Conservation (phyloP, 2,329 filamentous ascomycete species). For the Helicocarpus griseus region DNA sequence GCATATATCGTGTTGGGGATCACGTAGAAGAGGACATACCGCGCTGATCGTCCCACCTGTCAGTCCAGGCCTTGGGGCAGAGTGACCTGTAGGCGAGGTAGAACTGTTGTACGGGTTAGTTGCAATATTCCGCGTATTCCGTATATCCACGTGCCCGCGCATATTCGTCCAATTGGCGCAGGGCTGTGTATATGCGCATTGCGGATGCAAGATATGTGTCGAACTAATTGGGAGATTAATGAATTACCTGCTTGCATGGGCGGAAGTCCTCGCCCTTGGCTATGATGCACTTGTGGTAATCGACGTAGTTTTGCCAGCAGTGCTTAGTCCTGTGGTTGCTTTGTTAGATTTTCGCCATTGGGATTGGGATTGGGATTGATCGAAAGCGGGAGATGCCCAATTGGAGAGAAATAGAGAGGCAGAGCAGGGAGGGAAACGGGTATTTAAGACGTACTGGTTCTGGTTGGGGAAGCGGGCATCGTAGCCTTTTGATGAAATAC, state of each 20-base stretch:
- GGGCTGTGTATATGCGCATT: not conserved
- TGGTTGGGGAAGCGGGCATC: constrained; percentile 98
- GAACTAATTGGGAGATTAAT: not conserved
- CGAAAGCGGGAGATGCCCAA: constrained; percentile 4
- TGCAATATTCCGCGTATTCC: not conserved
- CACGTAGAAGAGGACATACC: constrained; percentile 58
- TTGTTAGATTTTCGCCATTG: constrained; percentile 2
- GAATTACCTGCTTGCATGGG: constrained; percentile 81
- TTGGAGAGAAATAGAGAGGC: not conserved
- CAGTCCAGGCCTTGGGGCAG: constrained; percentile 89
- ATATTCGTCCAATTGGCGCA: not conserved
- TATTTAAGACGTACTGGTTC: constrained; percentile 57
- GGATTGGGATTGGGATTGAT: not conserved
- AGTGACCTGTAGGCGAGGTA: constrained; percentile 92
- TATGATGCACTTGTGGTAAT: constrained; percentile 99
- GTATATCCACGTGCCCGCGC: not conserved
- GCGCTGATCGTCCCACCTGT: constrained; percentile 95
- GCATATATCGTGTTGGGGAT: not conserved
- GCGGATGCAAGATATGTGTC: not conserved
- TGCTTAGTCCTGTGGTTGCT: constrained; percentile 64
- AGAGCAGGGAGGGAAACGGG: too few relatives aligned
- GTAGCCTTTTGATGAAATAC: constrained; percentile 58
- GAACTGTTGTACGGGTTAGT: constrained; percentile 54
- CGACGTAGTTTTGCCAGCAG: constrained; percentile 99
- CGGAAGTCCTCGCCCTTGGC: constrained; percentile 98